These are phyloP conservation scores for Kalmusia sp. DNA, from an alignment of 2,329 filamentous ascomycete species.

Conservation along the genomic window DNA sequence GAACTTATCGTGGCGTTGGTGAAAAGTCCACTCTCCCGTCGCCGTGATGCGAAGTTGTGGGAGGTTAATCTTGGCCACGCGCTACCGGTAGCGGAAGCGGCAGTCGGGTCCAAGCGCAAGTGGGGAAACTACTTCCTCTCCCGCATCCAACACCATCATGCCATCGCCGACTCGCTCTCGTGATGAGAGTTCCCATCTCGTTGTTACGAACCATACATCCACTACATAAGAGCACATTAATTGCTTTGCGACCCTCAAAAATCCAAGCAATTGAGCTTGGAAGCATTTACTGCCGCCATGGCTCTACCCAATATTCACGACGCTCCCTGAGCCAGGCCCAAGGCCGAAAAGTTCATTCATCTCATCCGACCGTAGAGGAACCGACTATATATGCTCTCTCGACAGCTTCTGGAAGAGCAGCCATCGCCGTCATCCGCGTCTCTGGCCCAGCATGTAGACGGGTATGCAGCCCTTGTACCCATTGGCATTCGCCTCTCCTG, in stretches of 20 bases:
- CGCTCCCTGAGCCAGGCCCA: slow-evolving; percentile 20
- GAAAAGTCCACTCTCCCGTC: too few species aligned
- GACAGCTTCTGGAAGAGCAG: slow-evolving; percentile 82
- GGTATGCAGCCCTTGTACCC: slow-evolving; percentile 50
- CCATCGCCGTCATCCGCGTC: slow-evolving; percentile 87
- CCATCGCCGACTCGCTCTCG: slow-evolving; percentile 29
- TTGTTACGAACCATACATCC: slow-evolving; percentile 18
- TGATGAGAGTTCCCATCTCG: slow-evolving; percentile 42
- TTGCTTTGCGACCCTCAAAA: neutral
- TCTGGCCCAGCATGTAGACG: slow-evolving; percentile 79
- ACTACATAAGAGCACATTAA: neutral
- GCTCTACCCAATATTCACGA: slow-evolving; percentile 1
- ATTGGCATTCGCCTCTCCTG: neutral
- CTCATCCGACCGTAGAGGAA: slow-evolving; percentile 19
- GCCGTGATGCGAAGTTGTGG: neutral
- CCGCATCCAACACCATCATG: slow-evolving; percentile 22
- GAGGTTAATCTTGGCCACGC: slow-evolving; percentile 17
- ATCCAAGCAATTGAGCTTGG: neutral
- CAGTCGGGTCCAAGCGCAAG: slow-evolving; percentile 20
- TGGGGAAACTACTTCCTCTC: slow-evolving; percentile 22
- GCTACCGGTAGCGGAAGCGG: slow-evolving; percentile 16
- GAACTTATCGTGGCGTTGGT: slow-evolving; percentile 31
- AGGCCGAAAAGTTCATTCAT: slow-evolving; percentile 16
- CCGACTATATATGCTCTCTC: slow-evolving; percentile 90
- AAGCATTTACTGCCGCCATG: slow-evolving; percentile 6